Base-by-base conservation (phyloP, 2,329 filamentous ascomycete genomes). In the Hypomyces rosellus region DNA sequence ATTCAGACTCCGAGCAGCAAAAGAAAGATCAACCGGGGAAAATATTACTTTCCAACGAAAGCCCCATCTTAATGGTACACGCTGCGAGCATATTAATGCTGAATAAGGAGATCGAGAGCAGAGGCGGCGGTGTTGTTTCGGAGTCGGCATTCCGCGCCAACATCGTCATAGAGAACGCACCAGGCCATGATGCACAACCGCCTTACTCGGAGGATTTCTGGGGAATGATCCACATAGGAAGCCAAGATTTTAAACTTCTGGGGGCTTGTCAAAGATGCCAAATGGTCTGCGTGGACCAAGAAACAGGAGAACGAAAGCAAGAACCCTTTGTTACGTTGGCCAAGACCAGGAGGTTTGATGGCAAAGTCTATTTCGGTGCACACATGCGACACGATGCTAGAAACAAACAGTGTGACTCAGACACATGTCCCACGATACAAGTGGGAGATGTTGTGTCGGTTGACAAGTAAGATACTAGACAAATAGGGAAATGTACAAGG, bases 251-350 rank as follows among this genome's bases (percentile, higher is more conserved):
- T 59, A 75, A 86, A 54, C 81, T 95, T 61, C 70, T 97, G 4
- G 92, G 91, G 1, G 81, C 87, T 3, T 99, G 93, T 62, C 81
- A 89, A 53, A 76, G 93, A 52, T 99, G 93, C 60, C 90, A 96
- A 65, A 97, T 99, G 91, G 86, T 99, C 9, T 96, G 92, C 64
- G 82, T 97, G 42, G 85, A 99, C 62, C 93, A 96, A 65, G 74
- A 82, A 43, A 96, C 86, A 12, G 90, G 84, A 0, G 76, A 82
- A 55, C 87, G 83, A 65, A 82, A 84, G 55, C 82, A 89, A 55
- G 93, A 97, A 66, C 93, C 93, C 0, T 95, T 93, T 63, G 80
- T 87, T 3, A 96, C 90, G 1, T 71, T 99, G 52, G 85, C 88
- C 2, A 96, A 95, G 73, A 95, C 89, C 11, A 80, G 93, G 58